Base-by-base conservation (phyloP, 2,329 filamentous ascomycete genomes). In the Colletotrichum liaoningense region DNA sequence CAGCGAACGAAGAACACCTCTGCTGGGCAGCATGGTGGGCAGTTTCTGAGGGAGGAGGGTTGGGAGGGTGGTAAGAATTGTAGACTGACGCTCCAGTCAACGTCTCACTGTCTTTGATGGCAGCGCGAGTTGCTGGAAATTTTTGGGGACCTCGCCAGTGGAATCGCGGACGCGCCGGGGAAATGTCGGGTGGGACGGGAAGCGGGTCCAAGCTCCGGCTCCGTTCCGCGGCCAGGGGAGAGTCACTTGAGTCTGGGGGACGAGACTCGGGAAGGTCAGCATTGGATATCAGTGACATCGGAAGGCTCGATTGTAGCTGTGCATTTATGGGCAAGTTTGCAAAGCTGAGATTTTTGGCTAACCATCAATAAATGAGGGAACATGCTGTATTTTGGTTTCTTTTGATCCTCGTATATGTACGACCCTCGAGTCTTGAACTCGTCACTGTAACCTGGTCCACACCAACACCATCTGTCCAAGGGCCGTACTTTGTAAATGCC, bases 1-100 rank as follows among this genome's bases (percentile, higher is more conserved):
- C 69, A 84, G 74, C 66, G 83, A 82, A 75, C 83, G 82, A 77
- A 81, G 79, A 77, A 85, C 80, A 78, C 83, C 84, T 84, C 84
- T 83, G 75, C 84, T 85, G 70, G 84, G 83, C 78, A 86, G 81
- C 85, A 86, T 86, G 72, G 76, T 81, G 80, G 78, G 73, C 38
- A 69, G 59, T 49, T 59, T 58, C 19, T 66, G 67, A 56, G 75
- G 57, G 70, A 57, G 12, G 52, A 65, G 69, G 64, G 68, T 65
- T 74, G 78, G 71, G 38, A 19, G 38, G 5, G 70, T 72, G 72
- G 75, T 76, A 72, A 67, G 35, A 56, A 33, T 52, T 70, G 60
- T 62, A 62, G 60, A 33, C 26, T n/a, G 56, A 28, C 70, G 24
- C 73, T 62, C 55, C 62, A 30, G 63, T 30, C 33, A 35, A 1